phyloP scores from a whole-genome alignment of 768 basidiomycete species.

The Chalciporus piperatus region DNA sequence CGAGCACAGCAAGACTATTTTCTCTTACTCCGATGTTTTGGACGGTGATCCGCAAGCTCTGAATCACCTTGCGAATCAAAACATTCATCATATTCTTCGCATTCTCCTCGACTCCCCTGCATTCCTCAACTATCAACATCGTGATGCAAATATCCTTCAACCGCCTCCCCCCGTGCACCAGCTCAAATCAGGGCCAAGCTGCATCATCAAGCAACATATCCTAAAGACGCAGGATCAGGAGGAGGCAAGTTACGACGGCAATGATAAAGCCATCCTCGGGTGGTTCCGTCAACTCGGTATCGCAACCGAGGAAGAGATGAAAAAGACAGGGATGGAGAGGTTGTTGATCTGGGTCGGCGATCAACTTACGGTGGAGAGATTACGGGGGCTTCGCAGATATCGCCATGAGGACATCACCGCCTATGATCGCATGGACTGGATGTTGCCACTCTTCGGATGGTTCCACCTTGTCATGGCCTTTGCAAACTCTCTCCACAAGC shows the following conservation, averaged over 20 bases:
- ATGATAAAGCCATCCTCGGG: slow-evolving; percentile 21
- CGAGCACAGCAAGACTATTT: background rate
- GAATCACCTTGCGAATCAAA: background rate
- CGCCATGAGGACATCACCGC: slow-evolving; percentile 37
- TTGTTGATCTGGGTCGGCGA: slow-evolving; percentile 36
- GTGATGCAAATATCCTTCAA: slow-evolving; percentile 15
- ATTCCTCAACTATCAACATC: slow-evolving; percentile 21
- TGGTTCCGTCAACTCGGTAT: slow-evolving; percentile 27
- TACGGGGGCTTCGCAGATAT: slow-evolving; percentile 35
- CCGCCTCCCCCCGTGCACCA: slow-evolving; percentile 24
- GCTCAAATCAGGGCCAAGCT: slow-evolving; percentile 27
- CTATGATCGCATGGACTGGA: slow-evolving; percentile 37
- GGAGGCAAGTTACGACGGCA: slow-evolving; percentile 42
- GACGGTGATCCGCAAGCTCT: background rate
- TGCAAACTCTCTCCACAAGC: slow-evolving; percentile 39
- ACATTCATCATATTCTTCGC: slow-evolving; percentile 20
- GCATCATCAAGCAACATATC: slow-evolving; percentile 29
- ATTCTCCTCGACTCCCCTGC: slow-evolving; percentile 28
- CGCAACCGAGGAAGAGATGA: slow-evolving; percentile 24
- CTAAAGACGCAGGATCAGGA: slow-evolving; percentile 5
- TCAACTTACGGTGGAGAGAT: slow-evolving; percentile 37
- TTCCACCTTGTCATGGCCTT: slow-evolving; percentile 41
- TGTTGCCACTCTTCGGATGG: slow-evolving; percentile 37
- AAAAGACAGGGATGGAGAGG: slow-evolving; percentile 15
- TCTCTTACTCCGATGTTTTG: background rate